Conservation (phyloP, 1,284 basidiomycete genomes). For the Tausonia pullulans region DNA sequence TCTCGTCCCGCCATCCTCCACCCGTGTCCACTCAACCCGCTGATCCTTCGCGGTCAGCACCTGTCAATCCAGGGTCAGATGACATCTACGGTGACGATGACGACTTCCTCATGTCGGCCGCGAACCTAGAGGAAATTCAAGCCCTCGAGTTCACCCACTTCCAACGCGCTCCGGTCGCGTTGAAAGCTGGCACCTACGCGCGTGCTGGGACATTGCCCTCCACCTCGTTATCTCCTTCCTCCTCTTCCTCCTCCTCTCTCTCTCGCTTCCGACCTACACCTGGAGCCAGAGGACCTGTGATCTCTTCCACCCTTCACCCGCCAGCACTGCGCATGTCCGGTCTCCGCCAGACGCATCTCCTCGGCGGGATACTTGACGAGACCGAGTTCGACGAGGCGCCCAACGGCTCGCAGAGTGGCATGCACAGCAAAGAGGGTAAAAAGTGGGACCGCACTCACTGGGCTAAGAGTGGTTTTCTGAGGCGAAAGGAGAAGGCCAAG, state of each 20-base stretch:
- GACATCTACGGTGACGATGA: no score
- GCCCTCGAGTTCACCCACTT: no score
- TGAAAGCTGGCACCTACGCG: no score
- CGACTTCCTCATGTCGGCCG: no score
- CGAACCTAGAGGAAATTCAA: no score
- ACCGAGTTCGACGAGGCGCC: not conserved
- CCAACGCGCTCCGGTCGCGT: no score
- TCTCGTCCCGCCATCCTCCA: no score
- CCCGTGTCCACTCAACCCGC: no score
- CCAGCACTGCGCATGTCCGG: not conserved
- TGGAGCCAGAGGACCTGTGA: no score
- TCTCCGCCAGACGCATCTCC: slow-evolving; percentile 4
- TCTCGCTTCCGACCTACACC: not conserved
- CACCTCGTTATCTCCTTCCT: not conserved
- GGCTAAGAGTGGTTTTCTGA: slow-evolving; percentile 58
- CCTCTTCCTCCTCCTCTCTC: not conserved
- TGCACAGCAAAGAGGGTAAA: slow-evolving; percentile 40
- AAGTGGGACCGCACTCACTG: slow-evolving; percentile 77
- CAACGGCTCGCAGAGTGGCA: slow-evolving; percentile 3
- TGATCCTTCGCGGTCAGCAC: no score
- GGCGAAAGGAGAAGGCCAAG: slow-evolving; percentile 37
- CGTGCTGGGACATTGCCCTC: not conserved
- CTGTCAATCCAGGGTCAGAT: no score
- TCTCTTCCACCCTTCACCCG: not conserved
- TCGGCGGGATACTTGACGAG: not conserved